phyloP scores from a whole-genome alignment of 768 basidiomycete genomes.

The Rubroboletus pulcherrimus region DNA sequence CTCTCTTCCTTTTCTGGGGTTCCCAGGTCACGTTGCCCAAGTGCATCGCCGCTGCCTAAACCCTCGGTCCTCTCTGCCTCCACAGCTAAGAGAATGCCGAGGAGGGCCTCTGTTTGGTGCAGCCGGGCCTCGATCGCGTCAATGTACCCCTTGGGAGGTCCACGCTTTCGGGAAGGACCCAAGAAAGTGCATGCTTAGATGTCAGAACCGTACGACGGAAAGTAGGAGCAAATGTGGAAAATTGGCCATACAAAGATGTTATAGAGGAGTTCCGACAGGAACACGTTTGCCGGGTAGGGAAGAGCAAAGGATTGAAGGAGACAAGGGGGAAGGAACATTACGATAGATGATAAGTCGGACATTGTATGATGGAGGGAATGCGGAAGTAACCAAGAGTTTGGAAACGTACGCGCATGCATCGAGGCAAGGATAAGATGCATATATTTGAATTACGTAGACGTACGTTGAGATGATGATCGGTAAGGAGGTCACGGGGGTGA shows the following conservation, averaged over 20 bases:
- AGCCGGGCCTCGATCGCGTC: slow-evolving; percentile 89
- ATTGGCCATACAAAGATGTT: background rate
- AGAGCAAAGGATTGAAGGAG: slow-evolving; percentile 3
- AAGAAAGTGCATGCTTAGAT: slow-evolving; percentile 69
- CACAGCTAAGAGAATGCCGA: slow-evolving; percentile 71
- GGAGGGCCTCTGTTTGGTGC: slow-evolving; percentile 86
- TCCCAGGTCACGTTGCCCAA: slow-evolving; percentile 16
- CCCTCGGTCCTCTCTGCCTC: slow-evolving; percentile 26
- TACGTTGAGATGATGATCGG: slow-evolving; percentile 9
- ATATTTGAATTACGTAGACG: slow-evolving; percentile 12
- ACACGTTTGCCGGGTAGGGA: slow-evolving; percentile 5
- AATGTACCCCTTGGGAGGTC: slow-evolving; percentile 92
- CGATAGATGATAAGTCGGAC: slow-evolving; percentile 14
- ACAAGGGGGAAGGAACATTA: slow-evolving; percentile 15
- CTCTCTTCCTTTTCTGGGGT: slow-evolving; percentile 10
- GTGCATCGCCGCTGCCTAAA: slow-evolving; percentile 31
- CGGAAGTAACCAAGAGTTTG: slow-evolving; percentile 2
- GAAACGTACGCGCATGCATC: background rate
- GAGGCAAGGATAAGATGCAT: slow-evolving; percentile 6
- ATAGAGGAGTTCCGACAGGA: slow-evolving; percentile 4
- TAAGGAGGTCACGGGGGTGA: slow-evolving; percentile 1
- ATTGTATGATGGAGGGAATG: slow-evolving; percentile 5
- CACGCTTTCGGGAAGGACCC: slow-evolving; percentile 77
- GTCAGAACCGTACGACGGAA: slow-evolving; percentile 1
- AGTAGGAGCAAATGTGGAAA: slow-evolving; percentile 3